Evolutionary conservation across 257 asterid genomes (phyloP).

Genomic region (Solanum pinnatisectum): DNA sequence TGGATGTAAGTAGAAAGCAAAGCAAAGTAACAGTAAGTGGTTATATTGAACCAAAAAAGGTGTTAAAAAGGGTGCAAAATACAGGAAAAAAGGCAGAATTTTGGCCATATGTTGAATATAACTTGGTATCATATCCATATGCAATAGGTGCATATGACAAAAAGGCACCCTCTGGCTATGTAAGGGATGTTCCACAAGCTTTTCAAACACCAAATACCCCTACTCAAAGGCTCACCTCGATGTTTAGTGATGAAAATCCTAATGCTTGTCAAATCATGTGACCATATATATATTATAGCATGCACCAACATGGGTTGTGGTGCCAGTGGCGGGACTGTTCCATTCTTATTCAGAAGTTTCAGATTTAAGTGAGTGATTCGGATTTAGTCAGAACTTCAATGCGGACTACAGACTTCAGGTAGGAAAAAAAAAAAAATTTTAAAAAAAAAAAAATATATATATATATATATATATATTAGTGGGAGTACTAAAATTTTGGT

Average conservation of each 20-base stretch:
- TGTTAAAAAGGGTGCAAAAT: slow-evolving; percentile 27
- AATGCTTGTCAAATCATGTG: slow-evolving; percentile 66
- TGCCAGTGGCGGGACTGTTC: no score
- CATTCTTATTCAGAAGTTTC: no score
- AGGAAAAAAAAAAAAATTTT: no score
- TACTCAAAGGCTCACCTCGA: slow-evolving; percentile 24
- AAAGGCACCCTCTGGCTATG: slow-evolving; percentile 71
- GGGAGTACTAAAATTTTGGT: not conserved
- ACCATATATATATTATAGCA: not conserved
- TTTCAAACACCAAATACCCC: slow-evolving; percentile 28
- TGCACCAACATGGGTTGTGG: not conserved
- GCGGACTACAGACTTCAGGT: no score
- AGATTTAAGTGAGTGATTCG: no score
- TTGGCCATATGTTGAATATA: slow-evolving; percentile 64
- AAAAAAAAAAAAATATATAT: no score
- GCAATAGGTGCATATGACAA: slow-evolving; percentile 62
- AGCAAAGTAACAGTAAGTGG: slow-evolving; percentile 59
- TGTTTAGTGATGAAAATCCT: slow-evolving; percentile 72
- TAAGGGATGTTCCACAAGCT: slow-evolving; percentile 57
- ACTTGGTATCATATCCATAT: slow-evolving; percentile 58
- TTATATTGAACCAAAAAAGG: slow-evolving; percentile 44
- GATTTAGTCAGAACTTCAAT: no score
- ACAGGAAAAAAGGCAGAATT: slow-evolving; percentile 33
- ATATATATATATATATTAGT: not conserved
- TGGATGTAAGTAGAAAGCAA: slow-evolving; percentile 49